Percentiles rank a stretch among this genome's conserved stretches.
phyloP scores from a whole-genome alignment of 805 yeast genomes.

The Starmerella apicola region DNA sequence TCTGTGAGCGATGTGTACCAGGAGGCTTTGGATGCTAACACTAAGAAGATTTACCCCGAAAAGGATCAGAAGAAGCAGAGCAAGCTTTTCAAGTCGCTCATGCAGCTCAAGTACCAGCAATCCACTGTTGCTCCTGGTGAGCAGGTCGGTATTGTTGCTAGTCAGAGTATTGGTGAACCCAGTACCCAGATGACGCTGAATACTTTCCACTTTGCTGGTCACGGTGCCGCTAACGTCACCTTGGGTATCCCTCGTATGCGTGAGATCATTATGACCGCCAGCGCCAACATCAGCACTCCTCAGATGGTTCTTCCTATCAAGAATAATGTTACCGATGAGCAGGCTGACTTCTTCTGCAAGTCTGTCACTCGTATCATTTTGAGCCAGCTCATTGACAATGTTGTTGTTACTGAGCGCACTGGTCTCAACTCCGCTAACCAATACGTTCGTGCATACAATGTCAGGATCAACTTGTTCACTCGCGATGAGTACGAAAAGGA shows the following conservation, averaged over 20 bases:
- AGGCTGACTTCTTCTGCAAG: constrained; percentile 88
- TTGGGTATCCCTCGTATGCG: constrained; percentile 99
- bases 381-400: constrained; percentile 79
- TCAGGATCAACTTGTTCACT: constrained; percentile 65
- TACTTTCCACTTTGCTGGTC: constrained; percentile 98
- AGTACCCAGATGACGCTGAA: constrained; percentile 97
- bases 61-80: constrained; percentile 40
- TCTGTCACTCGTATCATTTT: constrained; percentile 72
- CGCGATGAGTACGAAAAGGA: constrained; percentile 67
- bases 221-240: constrained; percentile 99
- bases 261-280: constrained; percentile 99
- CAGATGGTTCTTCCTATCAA: constrained; percentile 90
- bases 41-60: constrained; percentile 35
- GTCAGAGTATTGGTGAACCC: constrained; percentile 98
- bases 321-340: constrained; percentile 65
- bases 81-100: constrained; percentile 84
- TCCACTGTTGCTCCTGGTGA: constrained; percentile 94
- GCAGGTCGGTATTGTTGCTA: constrained; percentile 95
- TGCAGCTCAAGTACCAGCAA: constrained; percentile 97
- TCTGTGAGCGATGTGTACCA: constrained; percentile 86
- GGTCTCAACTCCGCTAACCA: constrained; percentile 40
- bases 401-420: constrained; percentile 78
- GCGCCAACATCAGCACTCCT: constrained; percentile 91
- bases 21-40: constrained; percentile 59
- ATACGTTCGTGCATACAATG: constrained; percentile 55